Conservation (phyloP, 2,329 filamentous ascomycete species). For the Aschersonia sp. region DNA sequence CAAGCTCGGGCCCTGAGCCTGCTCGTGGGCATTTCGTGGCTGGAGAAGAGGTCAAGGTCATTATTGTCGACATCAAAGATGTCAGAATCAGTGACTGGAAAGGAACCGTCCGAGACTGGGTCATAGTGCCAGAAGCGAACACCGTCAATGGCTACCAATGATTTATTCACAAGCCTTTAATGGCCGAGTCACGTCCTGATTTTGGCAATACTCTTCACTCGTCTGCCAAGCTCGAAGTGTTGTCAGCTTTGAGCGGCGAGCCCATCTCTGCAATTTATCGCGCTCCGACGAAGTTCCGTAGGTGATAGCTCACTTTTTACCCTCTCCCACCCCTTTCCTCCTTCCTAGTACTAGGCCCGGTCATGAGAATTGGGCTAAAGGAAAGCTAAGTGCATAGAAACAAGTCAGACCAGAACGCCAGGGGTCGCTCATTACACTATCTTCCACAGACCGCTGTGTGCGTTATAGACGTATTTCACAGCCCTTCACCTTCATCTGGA, state of each 20-base stretch:
- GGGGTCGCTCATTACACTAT: background rate
- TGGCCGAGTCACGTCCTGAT: background rate
- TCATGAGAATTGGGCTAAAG: background rate
- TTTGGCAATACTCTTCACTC: background rate
- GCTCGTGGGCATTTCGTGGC: constrained; percentile 49
- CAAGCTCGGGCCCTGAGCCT: constrained; percentile 26
- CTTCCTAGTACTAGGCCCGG: too few species aligned
- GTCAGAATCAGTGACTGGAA: constrained; percentile 92
- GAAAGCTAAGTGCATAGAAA: background rate
- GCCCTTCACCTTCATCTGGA: too few species aligned
- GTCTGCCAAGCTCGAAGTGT: too few species aligned
- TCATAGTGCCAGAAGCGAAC: constrained; percentile 23
- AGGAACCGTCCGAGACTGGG: constrained; percentile 76
- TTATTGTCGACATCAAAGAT: constrained; percentile 71
- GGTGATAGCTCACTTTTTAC: too few species aligned
- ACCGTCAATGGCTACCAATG: constrained; percentile 24
- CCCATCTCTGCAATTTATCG: too few species aligned
- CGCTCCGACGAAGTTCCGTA: too few species aligned
- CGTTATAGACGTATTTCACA: too few species aligned
- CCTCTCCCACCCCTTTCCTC: too few species aligned
- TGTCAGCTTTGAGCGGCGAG: too few species aligned
- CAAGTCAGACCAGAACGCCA: background rate
- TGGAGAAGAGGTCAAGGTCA: constrained; percentile 72
- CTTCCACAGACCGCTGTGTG: background rate
- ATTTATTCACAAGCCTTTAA: background rate